These are phyloP conservation scores for Volutella citrinella DNA, from an alignment of 2,329 filamentous ascomycete species.

Conservation along the genomic window DNA sequence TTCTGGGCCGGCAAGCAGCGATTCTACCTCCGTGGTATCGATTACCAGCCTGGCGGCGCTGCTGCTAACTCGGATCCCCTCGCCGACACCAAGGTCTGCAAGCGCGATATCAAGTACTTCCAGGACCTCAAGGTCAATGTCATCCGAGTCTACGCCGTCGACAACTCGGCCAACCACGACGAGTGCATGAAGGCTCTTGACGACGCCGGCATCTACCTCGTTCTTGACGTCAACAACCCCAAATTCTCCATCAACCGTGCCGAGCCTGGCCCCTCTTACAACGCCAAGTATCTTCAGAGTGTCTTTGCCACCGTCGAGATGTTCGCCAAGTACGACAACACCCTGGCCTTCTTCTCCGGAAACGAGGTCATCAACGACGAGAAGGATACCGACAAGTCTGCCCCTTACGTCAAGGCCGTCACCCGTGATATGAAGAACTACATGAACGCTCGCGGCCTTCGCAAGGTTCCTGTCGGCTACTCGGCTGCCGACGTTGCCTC, in stretches of 20 bases:
- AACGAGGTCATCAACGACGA: conserved; percentile 76
- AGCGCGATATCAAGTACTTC: conserved; percentile 79
- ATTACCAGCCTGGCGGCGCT: conserved; percentile 62
- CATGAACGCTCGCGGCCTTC: conserved; percentile 59
- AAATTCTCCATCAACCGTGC: conserved; percentile 83
- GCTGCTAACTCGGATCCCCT: conserved; percentile 67
- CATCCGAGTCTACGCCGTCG: conserved; percentile 86
- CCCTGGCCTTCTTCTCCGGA: conserved; percentile 79
- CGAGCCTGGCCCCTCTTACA: conserved; percentile 78
- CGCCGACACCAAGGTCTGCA: conserved; percentile 66
- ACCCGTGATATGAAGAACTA: conserved; percentile 75
- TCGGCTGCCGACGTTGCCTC: conserved; percentile 75
- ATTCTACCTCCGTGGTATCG: conserved; percentile 59
- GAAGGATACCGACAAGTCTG: conserved; percentile 59
- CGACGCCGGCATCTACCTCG: conserved; percentile 86
- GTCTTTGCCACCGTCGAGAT: conserved; percentile 86
- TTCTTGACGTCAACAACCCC: conserved; percentile 87
- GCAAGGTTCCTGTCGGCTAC: conserved; percentile 72
- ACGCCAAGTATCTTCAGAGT: conserved; percentile 76
- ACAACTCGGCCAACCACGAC: conserved; percentile 80
- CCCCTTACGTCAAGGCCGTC: conserved; percentile 74
- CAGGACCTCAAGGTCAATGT: conserved; percentile 86
- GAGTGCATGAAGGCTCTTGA: conserved; percentile 79
- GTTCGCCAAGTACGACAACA: conserved; percentile 82
- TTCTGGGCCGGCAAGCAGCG: conserved; percentile 52